phyloP scores from a whole-genome alignment of 768 basidiomycete species.

The Lentinula boryana region DNA sequence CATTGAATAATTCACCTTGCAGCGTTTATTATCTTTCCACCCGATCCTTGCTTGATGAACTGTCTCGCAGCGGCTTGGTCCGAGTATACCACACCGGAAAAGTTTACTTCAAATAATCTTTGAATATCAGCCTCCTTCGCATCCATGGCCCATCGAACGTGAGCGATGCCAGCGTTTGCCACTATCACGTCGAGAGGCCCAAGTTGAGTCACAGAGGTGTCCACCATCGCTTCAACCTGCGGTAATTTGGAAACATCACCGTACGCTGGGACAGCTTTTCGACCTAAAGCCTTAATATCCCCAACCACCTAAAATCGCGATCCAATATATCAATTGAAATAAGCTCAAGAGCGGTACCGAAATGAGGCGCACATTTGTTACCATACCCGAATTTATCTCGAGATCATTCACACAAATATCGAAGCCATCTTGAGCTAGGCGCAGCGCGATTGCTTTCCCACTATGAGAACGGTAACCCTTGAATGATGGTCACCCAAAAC shows the following conservation, averaged over 20 bases:
- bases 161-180: slow-evolving; percentile 14
- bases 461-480: not conserved
- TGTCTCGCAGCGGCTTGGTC: slow-evolving; percentile 26
- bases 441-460: slow-evolving; percentile 30
- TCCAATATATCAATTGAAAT: not conserved
- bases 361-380: slow-evolving; percentile 8
- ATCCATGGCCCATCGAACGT: slow-evolving; percentile 4
- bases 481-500: not conserved
- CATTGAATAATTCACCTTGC: slow-evolving; percentile 2
- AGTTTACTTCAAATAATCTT: slow-evolving; percentile 21
- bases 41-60: slow-evolving; percentile 28
- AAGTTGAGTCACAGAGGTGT: slow-evolving; percentile 16
- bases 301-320: slow-evolving; percentile 7
- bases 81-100: slow-evolving; percentile 23
- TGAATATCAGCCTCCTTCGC: slow-evolving; percentile 15
- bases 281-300: slow-evolving; percentile 17
- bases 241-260: slow-evolving; percentile 25
- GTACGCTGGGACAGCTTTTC: slow-evolving; percentile 2
- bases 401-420: slow-evolving; percentile 30
- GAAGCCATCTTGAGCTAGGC: slow-evolving; percentile 30
- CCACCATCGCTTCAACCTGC: slow-evolving; percentile 26
- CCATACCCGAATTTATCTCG: slow-evolving; percentile 12
- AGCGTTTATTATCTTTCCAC: slow-evolving; percentile 28
- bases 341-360: not conserved
- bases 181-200: slow-evolving; percentile 29